These are phyloP conservation scores for Backusella tarrabulga DNA, from an alignment of 192 early-diverging fungal species.

Conservation along the genomic window DNA sequence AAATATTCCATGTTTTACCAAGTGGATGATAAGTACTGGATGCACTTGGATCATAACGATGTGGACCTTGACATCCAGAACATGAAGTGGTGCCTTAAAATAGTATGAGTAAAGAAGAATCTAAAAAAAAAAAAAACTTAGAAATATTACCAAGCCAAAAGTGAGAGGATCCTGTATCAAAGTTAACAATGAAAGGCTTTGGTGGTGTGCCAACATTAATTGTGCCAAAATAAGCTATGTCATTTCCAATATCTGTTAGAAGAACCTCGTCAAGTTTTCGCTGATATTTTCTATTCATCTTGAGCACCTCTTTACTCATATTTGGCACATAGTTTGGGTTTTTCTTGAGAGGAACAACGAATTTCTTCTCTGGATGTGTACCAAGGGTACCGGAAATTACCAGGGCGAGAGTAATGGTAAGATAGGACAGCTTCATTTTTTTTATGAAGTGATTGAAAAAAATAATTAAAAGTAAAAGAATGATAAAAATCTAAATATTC, in stretches of 20 bases:
- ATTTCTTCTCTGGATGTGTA: not conserved
- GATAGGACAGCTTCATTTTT: too few species aligned
- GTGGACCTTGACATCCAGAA: not conserved
- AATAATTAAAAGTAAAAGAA: too few species aligned
- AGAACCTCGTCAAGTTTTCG: not conserved
- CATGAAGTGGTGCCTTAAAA: constrained; percentile 31
- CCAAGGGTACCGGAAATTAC: not conserved
- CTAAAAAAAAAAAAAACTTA: too few species aligned
- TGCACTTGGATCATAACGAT: constrained; percentile 41
- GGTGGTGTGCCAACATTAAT: constrained; percentile 63
- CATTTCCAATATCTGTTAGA: constrained; percentile 25
- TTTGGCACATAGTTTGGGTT: not conserved
- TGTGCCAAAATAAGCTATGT: constrained; percentile 58
- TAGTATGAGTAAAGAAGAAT: not conserved
- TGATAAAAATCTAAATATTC: too few species aligned
- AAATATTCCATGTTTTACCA: constrained; percentile 35
- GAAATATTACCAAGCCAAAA: constrained; percentile 48
- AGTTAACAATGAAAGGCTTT: constrained; percentile 60
- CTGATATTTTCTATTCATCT: not conserved
- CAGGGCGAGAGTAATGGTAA: not conserved
- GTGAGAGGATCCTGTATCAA: constrained; percentile 70
- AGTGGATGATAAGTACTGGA: constrained; percentile 48
- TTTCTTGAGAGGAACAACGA: not conserved
- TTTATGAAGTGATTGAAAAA: too few species aligned
- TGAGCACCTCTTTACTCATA: not conserved